Base-by-base conservation (phyloP, 805 yeast species). In the Cyberlindnera americana region DNA sequence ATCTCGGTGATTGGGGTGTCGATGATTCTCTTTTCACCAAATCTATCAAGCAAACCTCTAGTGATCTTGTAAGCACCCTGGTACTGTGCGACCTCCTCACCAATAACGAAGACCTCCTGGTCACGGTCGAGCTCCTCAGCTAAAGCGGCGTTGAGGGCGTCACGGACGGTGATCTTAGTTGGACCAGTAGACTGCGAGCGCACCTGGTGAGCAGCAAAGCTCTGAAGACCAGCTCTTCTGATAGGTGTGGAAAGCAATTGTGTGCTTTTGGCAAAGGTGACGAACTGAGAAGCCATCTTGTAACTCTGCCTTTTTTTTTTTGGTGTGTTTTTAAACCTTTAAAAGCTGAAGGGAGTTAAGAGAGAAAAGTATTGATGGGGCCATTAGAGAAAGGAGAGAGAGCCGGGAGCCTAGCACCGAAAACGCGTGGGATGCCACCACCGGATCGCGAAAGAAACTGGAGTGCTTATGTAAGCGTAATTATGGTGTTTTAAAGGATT, bases 41-140 rank as follows among this genome's bases (percentile, higher is more conserved):
- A 89, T 69, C 69, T 91, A 49, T 93, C 99, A 59, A 93, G 75
- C 50, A 93, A 76, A 25, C 99, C 99, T 62, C 95, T 82, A 49
- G 98, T 84, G 49, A 93, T 83, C 73, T 93, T 93, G 74, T 93
- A 93, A 45, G 99, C 99, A 73, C 99, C 99, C 64, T 93, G 90
- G 72, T 93, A 93, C 67, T 91, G 98, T 32, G 96, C 99, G 51
- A 93, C 99, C 69, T 93, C 99, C 73, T 93, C 99, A 67, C 99
- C 99, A 78, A 93, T 85, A 55, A 93, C 67, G 74, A 88, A 93
- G 32, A 93, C 98, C 53, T 78, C 83, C 52, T 88, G 93, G 64
- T 93, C 97, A 54, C 91, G 78, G 72, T 91, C 98, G 73, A 93
- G 75, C 70, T 93, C 99, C 72, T 93, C 99, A 43, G 95, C 95